Conservation (phyloP, 1,284 basidiomycete genomes). For the Schizophyllum commune region DNA sequence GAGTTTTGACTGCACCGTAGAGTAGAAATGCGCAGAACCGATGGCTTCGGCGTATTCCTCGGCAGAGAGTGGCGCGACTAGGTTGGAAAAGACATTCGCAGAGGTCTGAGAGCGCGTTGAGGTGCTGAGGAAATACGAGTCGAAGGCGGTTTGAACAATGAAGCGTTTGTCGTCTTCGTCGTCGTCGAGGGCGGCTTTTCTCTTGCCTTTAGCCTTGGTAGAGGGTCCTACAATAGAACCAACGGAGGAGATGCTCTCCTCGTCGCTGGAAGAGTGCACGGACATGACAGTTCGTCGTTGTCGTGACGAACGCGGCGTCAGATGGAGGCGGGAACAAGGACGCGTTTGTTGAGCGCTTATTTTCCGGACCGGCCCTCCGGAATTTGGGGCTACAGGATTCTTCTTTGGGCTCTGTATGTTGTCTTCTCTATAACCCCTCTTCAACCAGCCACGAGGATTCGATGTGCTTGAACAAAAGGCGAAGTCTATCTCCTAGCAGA, state of each 20-base stretch:
- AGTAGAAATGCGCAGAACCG: constrained; percentile 2
- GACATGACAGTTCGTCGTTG: not conserved
- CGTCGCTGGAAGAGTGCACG: not conserved
- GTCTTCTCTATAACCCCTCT: too few species aligned
- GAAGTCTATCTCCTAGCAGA: too few species aligned
- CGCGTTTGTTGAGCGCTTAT: too few species aligned
- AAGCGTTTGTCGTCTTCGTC: constrained; percentile 12
- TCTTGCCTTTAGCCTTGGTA: constrained; percentile 8
- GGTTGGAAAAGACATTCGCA: constrained; percentile 65
- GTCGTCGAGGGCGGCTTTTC: constrained; percentile 1
- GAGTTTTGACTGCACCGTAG: not conserved
- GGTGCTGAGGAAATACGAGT: constrained; percentile 73
- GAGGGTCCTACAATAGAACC: not conserved
- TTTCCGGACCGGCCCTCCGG: too few species aligned
- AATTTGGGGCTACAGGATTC: too few species aligned
- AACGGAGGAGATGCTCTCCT: not conserved
- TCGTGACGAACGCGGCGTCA: not conserved
- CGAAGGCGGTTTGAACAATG: constrained; percentile 57
- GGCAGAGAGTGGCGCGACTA: constrained; percentile 58
- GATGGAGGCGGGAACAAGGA: not conserved
- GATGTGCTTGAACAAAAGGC: too few species aligned
- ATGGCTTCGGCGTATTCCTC: constrained; percentile 54
- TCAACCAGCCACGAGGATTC: too few species aligned
- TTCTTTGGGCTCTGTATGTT: too few species aligned
- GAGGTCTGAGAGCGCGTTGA: constrained; percentile 64